These are phyloP conservation scores for Penicillium bovifimosum DNA, from an alignment of 495 filamentous ascomycete genomes.

Conservation along the genomic window DNA sequence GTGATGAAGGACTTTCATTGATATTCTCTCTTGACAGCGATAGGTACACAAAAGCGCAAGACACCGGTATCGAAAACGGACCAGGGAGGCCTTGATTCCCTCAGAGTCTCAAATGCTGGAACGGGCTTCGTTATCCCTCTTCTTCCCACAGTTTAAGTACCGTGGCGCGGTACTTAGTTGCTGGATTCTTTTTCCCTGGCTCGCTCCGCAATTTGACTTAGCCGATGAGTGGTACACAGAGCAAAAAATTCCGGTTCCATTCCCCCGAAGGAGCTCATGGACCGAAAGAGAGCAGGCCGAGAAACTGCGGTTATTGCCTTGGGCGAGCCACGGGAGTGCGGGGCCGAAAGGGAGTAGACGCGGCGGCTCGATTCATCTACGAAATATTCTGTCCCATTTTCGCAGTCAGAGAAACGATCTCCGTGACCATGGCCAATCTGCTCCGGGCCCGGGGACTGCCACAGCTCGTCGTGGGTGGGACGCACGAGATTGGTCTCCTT, in stretches of 20 bases:
- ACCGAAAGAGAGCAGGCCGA: background rate
- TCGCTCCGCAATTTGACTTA: no score
- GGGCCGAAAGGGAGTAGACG: background rate
- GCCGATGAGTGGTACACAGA: background rate
- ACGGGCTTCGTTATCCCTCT: no score
- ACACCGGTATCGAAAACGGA: no score
- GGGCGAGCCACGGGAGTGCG: slow-evolving; percentile 1
- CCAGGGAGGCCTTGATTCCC: no score
- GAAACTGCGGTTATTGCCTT: background rate
- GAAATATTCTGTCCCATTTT: background rate
- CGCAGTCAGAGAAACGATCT: background rate
- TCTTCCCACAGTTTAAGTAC: no score
- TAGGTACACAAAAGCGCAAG: no score
- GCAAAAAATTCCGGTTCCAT: background rate
- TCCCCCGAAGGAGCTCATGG: background rate
- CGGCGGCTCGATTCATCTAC: background rate
- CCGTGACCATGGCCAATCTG: background rate
- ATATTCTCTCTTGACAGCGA: no score
- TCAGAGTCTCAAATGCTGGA: no score
- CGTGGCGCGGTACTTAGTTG: no score
- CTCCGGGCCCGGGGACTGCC: background rate
- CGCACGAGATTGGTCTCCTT: background rate
- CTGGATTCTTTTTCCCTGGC: no score
- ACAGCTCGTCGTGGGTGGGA: no score
- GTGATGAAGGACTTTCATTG: no score